Conservation (phyloP, 371 early-diverging fungal genomes). For the Blakeslea trispora region DNA sequence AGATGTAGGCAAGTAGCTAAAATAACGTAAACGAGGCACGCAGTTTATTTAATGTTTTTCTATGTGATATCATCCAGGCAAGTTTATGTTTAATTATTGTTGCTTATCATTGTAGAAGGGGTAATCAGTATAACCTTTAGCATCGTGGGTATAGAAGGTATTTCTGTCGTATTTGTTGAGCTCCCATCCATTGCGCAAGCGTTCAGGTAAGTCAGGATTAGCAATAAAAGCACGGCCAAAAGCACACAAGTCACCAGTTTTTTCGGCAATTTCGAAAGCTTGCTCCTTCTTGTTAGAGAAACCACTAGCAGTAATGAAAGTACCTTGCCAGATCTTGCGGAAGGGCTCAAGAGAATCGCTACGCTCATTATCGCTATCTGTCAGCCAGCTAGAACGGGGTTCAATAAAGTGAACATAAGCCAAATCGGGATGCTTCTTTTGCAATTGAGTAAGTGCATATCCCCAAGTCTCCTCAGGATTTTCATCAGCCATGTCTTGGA, state of each 20-base stretch:
- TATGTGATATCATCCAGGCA: no score
- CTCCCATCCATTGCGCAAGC: conserved; percentile 6
- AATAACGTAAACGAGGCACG: no score
- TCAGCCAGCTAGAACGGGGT: background rate
- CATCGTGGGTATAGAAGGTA: conserved; percentile 11
- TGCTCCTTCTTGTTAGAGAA: conserved; percentile 1
- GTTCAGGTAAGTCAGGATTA: conserved; percentile 21
- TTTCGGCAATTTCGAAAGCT: conserved; percentile 7
- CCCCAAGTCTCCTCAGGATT: conserved; percentile 18
- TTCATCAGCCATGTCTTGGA: conserved; percentile 12
- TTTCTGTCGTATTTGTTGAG: conserved; percentile 16
- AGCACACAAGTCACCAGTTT: conserved; percentile 14
- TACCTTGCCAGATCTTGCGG: conserved; percentile 17
- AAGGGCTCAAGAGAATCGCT: conserved; percentile 9
- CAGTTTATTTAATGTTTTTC: no score
- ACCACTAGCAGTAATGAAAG: conserved; percentile 9
- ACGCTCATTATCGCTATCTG: background rate
- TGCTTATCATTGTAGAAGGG: conserved; percentile 6
- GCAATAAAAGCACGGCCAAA: conserved; percentile 22
- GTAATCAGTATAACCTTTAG: conserved; percentile 19
- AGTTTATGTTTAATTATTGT: background rate
- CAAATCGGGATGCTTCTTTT: conserved; percentile 10
- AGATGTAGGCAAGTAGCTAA: no score
- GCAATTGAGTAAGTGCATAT: background rate
- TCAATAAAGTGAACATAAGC: conserved; percentile 19